Evolutionary conservation across 176 grass and related monocot species (phyloP), one percentile per base, ranked within the genome.

Genomic region (Aegilops tauschii): DNA sequence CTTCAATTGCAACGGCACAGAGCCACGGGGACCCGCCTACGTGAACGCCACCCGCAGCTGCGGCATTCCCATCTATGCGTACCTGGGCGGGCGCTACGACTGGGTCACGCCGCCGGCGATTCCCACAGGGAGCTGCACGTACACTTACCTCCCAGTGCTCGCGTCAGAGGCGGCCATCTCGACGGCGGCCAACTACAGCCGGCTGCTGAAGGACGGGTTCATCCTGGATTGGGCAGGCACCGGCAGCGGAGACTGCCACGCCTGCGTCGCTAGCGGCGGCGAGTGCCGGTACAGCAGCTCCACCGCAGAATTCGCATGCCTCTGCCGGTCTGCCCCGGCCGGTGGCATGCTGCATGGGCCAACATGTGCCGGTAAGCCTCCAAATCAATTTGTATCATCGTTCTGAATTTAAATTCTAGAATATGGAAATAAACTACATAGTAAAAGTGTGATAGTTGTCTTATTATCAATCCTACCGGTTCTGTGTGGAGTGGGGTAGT

Each of bases 181-280:
- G 36, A 76, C 78, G 4, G 78, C 58, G 20, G 54, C 61, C 8
- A 54, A 91, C 82, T 94, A 89, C 31, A 39, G 16, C 37, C 47
- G 1, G 21, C 69, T 88, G 0, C 69, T 94, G 16, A 87, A 69
- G 69, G 62, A 29, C 1, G 90, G 92, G 11, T 92, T 89, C 75
- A 16, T 91, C 10, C 17, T 92, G 34, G 77, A 88, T 18, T 97
- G 92, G 92, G 14, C 1, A 2, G 1, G 2, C 16, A 10, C 12
- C 0, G 2, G 0, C 14, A n/a, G 79, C 14, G 85, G 82, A 4
- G 54, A 73, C 49, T 83, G 64, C 65, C 1, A 2, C 6, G 1
- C 40, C 0, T 73, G 95, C 66, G 29, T 34, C 37, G 20, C 21
- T 0, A 92, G 72, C 63, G 91, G 85, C 1, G 92, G 90, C 0